These are phyloP conservation scores for Suhomyces sp. DNA, from an alignment of 805 yeast genomes.

Conservation along the genomic window DNA sequence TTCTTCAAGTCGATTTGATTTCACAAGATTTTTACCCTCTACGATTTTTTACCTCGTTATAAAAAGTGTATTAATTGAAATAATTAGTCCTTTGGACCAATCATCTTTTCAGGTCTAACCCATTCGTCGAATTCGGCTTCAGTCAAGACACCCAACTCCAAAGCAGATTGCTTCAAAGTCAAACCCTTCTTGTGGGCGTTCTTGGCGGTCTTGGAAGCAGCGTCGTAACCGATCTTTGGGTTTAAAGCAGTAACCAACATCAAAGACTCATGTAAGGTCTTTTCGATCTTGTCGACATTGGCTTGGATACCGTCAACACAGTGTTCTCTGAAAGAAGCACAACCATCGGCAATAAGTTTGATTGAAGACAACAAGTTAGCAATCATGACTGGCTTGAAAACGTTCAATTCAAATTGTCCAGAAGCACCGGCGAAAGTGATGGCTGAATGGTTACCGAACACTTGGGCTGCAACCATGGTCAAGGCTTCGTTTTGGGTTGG, in stretches of 20 bases:
- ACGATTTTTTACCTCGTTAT: neutral
- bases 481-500: conserved; percentile 99
- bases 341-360: conserved; percentile 86
- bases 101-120: conserved; percentile 98
- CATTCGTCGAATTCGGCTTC: conserved; percentile 90
- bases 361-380: conserved; percentile 84
- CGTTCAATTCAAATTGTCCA: conserved; percentile 98
- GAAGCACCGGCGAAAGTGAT: conserved; percentile 98
- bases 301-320: conserved; percentile 95
- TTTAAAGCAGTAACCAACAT: conserved; percentile 98
- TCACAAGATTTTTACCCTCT: no score
- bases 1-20: no score
- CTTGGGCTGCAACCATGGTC: conserved; percentile 97
- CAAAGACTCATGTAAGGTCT: conserved; percentile 87
- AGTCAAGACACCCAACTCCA: conserved; percentile 82
- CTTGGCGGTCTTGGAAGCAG: conserved; percentile 96
- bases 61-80: neutral
- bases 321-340: conserved; percentile 84
- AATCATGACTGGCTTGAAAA: conserved; percentile 94
- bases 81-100: conserved; percentile 72
- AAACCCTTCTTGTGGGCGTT: conserved; percentile 97
- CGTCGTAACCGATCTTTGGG: conserved; percentile 98
- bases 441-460: conserved; percentile 93
- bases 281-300: conserved; percentile 80
- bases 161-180: conserved; percentile 90